A percentile compares a stretch with the other conserved stretches of the same genome.
Evolutionary conservation across 2,329 filamentous ascomycete species (phyloP).

Genomic region (Xylaria multiplex): DNA sequence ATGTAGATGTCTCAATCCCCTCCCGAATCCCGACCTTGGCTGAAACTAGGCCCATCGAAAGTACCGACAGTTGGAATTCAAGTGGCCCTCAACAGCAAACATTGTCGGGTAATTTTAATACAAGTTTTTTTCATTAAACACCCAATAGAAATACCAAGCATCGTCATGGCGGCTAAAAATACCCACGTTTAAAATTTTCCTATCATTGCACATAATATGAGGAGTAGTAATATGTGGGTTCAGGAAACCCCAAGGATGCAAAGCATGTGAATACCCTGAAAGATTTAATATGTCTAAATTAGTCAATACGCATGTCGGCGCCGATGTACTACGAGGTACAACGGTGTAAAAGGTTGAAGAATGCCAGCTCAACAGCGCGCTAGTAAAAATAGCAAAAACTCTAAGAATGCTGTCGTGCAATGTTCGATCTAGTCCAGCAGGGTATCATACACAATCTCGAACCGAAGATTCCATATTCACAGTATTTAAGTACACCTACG

Average conservation of each 20-base stretch:
- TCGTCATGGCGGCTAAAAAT: not conserved
- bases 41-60: too few relatives aligned
- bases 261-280: not conserved
- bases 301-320: too few relatives aligned
- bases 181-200: not conserved
- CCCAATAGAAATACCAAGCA: not conserved
- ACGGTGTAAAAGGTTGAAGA: not conserved
- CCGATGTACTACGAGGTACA: not conserved
- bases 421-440: too few relatives aligned
- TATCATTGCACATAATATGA: not conserved
- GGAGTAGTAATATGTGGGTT: not conserved
- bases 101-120: not conserved
- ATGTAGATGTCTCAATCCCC: too few relatives aligned
- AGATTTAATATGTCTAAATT: too few relatives aligned
- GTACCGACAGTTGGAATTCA: too few relatives aligned
- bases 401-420: not conserved
- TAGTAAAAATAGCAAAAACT: too few relatives aligned
- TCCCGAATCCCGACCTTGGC: too few relatives aligned
- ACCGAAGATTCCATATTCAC: not conserved
- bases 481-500: constrained; percentile 34
- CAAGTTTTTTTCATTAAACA: not conserved
- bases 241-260: not conserved
- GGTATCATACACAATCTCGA: not conserved
- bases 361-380: not conserved
- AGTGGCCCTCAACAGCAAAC: not conserved